These are phyloP conservation scores for Alnus glutinosa DNA, from an alignment of 306 rosid genomes.

Conservation along the genomic window DNA sequence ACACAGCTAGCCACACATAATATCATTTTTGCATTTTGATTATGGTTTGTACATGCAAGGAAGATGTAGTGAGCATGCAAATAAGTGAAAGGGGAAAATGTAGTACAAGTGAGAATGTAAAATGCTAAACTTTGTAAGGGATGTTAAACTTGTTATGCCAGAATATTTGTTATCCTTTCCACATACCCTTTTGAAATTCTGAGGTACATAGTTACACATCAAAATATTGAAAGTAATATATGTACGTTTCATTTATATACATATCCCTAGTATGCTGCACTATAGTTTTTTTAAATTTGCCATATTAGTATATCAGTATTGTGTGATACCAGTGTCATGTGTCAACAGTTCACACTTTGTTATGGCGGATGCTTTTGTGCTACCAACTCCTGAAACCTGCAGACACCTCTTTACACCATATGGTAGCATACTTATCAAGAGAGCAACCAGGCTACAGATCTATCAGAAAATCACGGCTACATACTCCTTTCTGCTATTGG, in stretches of 20 bases:
- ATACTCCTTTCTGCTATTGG: background rate
- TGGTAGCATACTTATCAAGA: background rate
- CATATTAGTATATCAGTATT: background rate
- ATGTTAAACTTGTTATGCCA: too few relatives aligned
- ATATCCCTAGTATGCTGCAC: background rate
- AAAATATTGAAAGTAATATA: background rate
- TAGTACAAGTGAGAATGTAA: background rate
- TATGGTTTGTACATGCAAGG: background rate
- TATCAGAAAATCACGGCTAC: background rate
- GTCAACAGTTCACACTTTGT: too few relatives aligned
- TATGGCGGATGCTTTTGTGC: background rate
- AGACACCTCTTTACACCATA: background rate
- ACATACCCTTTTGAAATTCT: too few relatives aligned
- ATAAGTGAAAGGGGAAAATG: background rate
- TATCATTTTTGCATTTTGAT: background rate
- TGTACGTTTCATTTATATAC: background rate
- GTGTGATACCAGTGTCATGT: background rate
- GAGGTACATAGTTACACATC: background rate
- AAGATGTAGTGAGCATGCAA: background rate
- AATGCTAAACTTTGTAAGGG: background rate
- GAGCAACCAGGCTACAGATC: background rate
- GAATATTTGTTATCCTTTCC: too few relatives aligned
- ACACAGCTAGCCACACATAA: background rate
- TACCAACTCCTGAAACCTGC: background rate
- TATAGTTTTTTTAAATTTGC: background rate